Evolutionary conservation across 2,329 filamentous ascomycete genomes (phyloP), one percentile per base, ranked within the genome.

Genomic region (Penicillium polonicum): DNA sequence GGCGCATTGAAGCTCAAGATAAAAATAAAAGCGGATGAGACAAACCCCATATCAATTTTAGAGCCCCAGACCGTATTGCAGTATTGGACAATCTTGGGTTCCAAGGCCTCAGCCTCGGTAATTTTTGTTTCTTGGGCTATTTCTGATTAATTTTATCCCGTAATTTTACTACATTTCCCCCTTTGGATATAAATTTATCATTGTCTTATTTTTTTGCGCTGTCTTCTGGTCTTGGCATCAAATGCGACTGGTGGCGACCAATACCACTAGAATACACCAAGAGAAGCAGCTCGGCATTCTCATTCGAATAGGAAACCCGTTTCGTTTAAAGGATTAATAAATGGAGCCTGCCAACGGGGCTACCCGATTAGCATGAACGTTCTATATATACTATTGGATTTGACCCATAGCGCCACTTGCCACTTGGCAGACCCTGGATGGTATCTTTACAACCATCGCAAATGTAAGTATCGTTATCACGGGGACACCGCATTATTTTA

Each of bases 1-100:
- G 54, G 45, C 39, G 48, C 31, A 45, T 45, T 52, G 54, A 56
- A 56, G 54, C 48, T 56, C 48, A 45, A 38, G 48, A 52, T 52
- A 56, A 56, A 56, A 56, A 52, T 52, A 56, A 55, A 55, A 56
- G 33, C 48, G 44, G 42, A 45, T 56, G 54, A 56, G 48, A 56
- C 54, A 52, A 42, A 44, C 54, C 33, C 49, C 54, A 43, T 56
- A 50, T 50, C 35, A 38, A 55, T 49, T 49, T 49, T 38, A 56
- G 39, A 51, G 38, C 33, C 49, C 36, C 46, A 48, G 52, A 13
- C 23, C 27, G 42, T 39, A 33, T 33, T 48, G 23, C n/a, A 46
- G 41, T 42, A 48, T 33, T 48, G n/a, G 31, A 46, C n/a, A 21
- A 33, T 55, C 45, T 55, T 36, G 13, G 21, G 21, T 38, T 45